Conservation (phyloP, 1,284 basidiomycete genomes). For the Trametes sp. region DNA sequence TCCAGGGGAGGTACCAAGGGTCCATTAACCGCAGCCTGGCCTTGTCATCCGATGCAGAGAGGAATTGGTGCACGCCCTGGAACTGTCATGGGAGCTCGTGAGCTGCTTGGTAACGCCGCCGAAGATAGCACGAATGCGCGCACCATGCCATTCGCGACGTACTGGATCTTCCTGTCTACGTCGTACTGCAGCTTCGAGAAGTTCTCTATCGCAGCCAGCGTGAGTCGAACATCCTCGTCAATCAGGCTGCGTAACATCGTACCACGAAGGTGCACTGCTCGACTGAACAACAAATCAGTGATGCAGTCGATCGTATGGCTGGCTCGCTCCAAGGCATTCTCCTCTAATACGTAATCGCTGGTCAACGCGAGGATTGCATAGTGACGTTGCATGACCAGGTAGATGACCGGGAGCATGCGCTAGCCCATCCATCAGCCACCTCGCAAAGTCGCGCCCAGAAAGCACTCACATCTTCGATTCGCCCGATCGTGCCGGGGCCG, state of each 20-base stretch:
- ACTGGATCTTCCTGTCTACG: slow-evolving; percentile 10
- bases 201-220: neutral
- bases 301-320: slow-evolving; percentile 4
- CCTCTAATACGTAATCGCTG: slow-evolving; percentile 2
- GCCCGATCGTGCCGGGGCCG: neutral
- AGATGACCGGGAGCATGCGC: slow-evolving; percentile 11
- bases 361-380: neutral
- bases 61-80: neutral
- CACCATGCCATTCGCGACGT: slow-evolving; percentile 17
- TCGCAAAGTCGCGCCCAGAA: neutral
- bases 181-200: slow-evolving; percentile 13
- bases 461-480: slow-evolving; percentile 8
- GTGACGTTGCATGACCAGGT: slow-evolving; percentile 11
- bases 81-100: neutral
- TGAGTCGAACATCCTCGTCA: neutral
- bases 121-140: neutral
- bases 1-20: slow-evolving; percentile 1
- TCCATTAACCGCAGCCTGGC: neutral
- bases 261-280: neutral
- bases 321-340: slow-evolving; percentile 4
- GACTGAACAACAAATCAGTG: neutral
- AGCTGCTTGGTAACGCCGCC: no score
- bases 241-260: no score
- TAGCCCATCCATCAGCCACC: neutral
- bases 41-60: neutral